Evolutionary conservation across 2,329 filamentous ascomycete species (phyloP), one percentile per base, ranked within the genome.

Genomic region (Cordyceps fumosorosea): DNA sequence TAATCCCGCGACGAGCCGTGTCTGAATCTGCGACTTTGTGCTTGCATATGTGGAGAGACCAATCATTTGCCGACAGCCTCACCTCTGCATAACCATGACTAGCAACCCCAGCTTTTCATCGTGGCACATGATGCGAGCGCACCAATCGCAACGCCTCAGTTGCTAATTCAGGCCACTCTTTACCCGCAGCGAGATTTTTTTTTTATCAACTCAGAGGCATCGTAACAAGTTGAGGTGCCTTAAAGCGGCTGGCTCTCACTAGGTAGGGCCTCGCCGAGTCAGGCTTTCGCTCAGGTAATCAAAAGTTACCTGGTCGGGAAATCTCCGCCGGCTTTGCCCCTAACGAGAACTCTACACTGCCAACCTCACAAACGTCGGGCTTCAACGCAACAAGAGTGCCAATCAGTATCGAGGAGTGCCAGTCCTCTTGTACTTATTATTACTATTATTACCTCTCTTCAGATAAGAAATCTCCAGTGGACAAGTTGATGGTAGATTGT

Each of bases 231-330:
- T 50, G 5, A 44, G 37, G 5, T 11, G 16, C 37, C 11, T 40
- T 11, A 40, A 40, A 11, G 29, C 29, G 29, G 29, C 29, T 32
- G 8, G 8, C 29, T 32, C 29, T 32, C n/a, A n/a, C n/a, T n/a
- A n/a, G n/a, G 26, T 29, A 34, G 57, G n/a, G 24, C 42, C 3
- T 60, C 53, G 44, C 59, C 59, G 44, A 53, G 22, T 60, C 24
- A 32, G 24, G 47, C 20, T 22, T 51, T 14, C 20, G 34, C n/a
- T 26, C 51, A 20, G 12, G 24, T 18, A 8, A 45, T 34, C 2
- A 52, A 53, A 57, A 62, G 24, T 62, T 57, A 52, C 60, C 57
- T 53, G 29, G 60, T 62, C 60, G 45, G 60, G 60, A 48, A 57
- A 32, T 57, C 53, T 48, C 60, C 60, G 60, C 60, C 60, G 60